Evolutionary conservation across 352 stramenopile species (phyloP).

Genomic region (Pythium scleroteichum): DNA sequence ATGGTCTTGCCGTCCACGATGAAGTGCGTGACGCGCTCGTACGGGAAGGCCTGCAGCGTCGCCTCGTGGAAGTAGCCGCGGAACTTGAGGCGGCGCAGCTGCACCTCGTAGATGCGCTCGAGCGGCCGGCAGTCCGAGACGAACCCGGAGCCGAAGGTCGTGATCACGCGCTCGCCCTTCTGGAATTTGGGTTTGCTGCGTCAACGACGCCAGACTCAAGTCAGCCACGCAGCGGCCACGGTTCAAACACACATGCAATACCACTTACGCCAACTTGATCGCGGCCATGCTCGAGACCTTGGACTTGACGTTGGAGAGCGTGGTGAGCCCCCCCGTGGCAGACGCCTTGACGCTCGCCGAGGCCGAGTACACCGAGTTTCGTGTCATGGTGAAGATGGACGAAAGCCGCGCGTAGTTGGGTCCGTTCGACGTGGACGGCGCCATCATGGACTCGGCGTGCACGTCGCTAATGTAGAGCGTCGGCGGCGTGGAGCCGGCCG

Average conservation of each 20-base stretch:
- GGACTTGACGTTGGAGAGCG: slow-evolving; percentile 65
- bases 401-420: slow-evolving; percentile 57
- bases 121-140: slow-evolving; percentile 52
- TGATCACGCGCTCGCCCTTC: slow-evolving; percentile 77
- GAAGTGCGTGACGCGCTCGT: slow-evolving; percentile 83
- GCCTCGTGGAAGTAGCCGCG: slow-evolving; percentile 76
- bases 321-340: slow-evolving; percentile 48
- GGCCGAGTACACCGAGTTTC: slow-evolving; percentile 68
- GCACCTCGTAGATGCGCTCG: slow-evolving; percentile 79
- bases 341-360: slow-evolving; percentile 68
- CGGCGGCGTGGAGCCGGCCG: slow-evolving; percentile 13
- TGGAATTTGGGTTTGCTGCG: slow-evolving; percentile 66
- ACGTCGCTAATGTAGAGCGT: slow-evolving; percentile 33
- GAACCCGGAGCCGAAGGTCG: slow-evolving; percentile 78
- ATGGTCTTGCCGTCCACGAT: slow-evolving; percentile 79
- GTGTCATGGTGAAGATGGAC: slow-evolving; percentile 71
- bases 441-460: slow-evolving; percentile 33
- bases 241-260: background rate
- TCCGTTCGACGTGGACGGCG: slow-evolving; percentile 24
- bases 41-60: slow-evolving; percentile 67
- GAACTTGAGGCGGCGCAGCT: slow-evolving; percentile 73
- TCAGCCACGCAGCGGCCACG: background rate
- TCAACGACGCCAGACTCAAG: background rate
- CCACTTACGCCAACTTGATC: slow-evolving; percentile 69
- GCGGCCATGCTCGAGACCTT: slow-evolving; percentile 71